Evolutionary conservation across 179 eudicot genomes (phyloP).

Genomic region (Pouteria campechiana): DNA sequence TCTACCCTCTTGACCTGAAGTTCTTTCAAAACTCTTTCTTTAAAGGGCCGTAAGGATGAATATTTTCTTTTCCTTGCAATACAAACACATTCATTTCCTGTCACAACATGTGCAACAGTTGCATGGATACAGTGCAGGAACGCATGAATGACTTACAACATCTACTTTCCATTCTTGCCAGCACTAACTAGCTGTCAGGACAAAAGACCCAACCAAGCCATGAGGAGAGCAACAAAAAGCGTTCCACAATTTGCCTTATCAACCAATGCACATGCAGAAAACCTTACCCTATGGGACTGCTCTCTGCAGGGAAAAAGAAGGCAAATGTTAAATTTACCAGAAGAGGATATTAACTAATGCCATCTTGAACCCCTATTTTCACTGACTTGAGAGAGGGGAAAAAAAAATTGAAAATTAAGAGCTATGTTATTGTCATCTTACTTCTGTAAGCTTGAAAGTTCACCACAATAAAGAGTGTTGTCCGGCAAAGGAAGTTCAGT

Average conservation of each 20-base stretch:
- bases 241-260: constrained; percentile 9
- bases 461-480: constrained; percentile 77
- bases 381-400: not conserved
- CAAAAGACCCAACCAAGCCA: constrained; percentile 7
- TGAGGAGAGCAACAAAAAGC: constrained; percentile 15
- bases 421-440: constrained; percentile 13
- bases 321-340: not conserved
- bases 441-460: constrained; percentile 64
- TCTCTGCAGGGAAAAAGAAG: constrained; percentile 30
- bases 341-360: not conserved
- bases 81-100: too few relatives aligned
- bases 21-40: too few relatives aligned
- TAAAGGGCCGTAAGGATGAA: too few relatives aligned
- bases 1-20: too few relatives aligned
- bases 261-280: constrained; percentile 36
- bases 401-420: not conserved
- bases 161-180: too few relatives aligned
- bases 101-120: too few relatives aligned
- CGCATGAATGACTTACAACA: too few relatives aligned
- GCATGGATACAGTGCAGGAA: too few relatives aligned
- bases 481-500: constrained; percentile 56
- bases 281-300: constrained; percentile 63
- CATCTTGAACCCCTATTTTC: not conserved
- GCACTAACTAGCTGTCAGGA: constrained; percentile 7
- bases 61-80: too few relatives aligned